Percentiles rank a stretch among this genome's conserved stretches.
phyloP scores from a whole-genome alignment of 345 rosid genomes.

The Psidium guajava region DNA sequence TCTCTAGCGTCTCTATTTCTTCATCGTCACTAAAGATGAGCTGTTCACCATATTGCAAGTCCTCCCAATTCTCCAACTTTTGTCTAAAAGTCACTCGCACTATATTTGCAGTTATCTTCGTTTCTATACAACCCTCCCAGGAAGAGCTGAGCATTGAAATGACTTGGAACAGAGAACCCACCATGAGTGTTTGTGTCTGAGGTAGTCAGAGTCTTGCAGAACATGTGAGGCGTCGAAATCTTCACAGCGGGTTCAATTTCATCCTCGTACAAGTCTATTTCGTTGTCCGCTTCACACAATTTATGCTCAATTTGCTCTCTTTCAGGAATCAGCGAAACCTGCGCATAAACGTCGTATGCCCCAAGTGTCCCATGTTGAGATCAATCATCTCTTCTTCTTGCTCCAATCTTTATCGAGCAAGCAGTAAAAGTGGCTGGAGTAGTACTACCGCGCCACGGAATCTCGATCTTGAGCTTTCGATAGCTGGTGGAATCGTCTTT shows the following conservation, averaged over 20 bases:
- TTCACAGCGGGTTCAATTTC: slow-evolving; percentile 47
- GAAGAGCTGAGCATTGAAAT: too few species aligned
- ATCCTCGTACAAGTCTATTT: slow-evolving; percentile 56
- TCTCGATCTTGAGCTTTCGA: too few species aligned
- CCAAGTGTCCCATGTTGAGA: slow-evolving; percentile 85
- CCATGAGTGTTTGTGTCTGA: slow-evolving; percentile 99
- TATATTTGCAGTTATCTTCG: too few species aligned
- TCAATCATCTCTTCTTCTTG: slow-evolving; percentile 35
- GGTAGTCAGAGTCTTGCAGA: slow-evolving; percentile 97
- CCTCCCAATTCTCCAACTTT: too few species aligned
- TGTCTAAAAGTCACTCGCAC: too few species aligned
- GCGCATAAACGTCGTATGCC: slow-evolving; percentile 91
- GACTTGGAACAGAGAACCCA: slow-evolving; percentile 93
- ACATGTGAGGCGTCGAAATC: slow-evolving; percentile 85
- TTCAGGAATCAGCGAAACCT: slow-evolving; percentile 76
- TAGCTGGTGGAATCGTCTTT: too few species aligned
- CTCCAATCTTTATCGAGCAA: not conserved
- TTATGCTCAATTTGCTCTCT: slow-evolving; percentile 50
- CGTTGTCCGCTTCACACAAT: slow-evolving; percentile 36
- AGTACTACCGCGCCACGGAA: not conserved
- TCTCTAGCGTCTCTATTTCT: too few species aligned
- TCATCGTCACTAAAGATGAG: too few species aligned
- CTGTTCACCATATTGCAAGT: too few species aligned
- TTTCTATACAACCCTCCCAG: too few species aligned
- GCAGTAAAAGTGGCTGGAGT: not conserved